Evolutionary conservation across 768 basidiomycete genomes (phyloP).

Genomic region (Psilocybe tampanensis): DNA sequence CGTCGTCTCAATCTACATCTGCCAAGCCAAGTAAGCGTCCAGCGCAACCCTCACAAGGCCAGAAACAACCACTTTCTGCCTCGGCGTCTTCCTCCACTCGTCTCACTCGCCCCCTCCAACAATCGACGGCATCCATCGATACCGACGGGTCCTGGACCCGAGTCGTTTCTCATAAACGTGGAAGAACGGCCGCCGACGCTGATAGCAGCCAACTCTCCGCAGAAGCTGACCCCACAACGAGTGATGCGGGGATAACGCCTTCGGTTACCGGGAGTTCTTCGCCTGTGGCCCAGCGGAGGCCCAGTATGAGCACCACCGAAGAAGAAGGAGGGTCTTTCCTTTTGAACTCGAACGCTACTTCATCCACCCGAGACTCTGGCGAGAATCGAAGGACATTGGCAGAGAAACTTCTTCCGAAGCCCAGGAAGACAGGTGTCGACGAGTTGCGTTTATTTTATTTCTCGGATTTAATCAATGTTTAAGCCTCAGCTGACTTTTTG

Average conservation of each 20-base stretch:
- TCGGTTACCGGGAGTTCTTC: slow-evolving; percentile 41
- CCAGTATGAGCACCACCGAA: slow-evolving; percentile 18
- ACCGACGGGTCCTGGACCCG: slow-evolving; percentile 74
- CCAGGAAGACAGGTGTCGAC: slow-evolving; percentile 66
- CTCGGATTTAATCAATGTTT: not conserved
- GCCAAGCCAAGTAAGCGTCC: slow-evolving; percentile 11
- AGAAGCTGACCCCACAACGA: slow-evolving; percentile 40
- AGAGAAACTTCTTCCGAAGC: slow-evolving; percentile 66
- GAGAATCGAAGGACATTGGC: slow-evolving; percentile 50
- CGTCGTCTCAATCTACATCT: slow-evolving; percentile 13
- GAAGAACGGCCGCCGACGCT: slow-evolving; percentile 17
- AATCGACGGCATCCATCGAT: slow-evolving; percentile 42
- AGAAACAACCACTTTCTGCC: slow-evolving; percentile 3
- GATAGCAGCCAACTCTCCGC: slow-evolving; percentile 19
- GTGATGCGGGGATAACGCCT: slow-evolving; percentile 55
- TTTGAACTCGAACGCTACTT: slow-evolving; percentile 9
- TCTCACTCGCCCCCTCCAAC: slow-evolving; percentile 22
- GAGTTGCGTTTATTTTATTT: slow-evolving; percentile 42
- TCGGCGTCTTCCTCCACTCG: slow-evolving; percentile 18
- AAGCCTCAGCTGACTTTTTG: slow-evolving; percentile 7
- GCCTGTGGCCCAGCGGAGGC: slow-evolving; percentile 35
- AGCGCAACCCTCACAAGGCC: slow-evolving; percentile 9
- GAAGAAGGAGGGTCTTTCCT: slow-evolving; percentile 21
- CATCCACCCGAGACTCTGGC: slow-evolving; percentile 25
- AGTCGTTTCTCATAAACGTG: slow-evolving; percentile 51